These are phyloP conservation scores for Eutrema heterophyllum DNA, from an alignment of 345 rosid genomes.

Conservation along the genomic window DNA sequence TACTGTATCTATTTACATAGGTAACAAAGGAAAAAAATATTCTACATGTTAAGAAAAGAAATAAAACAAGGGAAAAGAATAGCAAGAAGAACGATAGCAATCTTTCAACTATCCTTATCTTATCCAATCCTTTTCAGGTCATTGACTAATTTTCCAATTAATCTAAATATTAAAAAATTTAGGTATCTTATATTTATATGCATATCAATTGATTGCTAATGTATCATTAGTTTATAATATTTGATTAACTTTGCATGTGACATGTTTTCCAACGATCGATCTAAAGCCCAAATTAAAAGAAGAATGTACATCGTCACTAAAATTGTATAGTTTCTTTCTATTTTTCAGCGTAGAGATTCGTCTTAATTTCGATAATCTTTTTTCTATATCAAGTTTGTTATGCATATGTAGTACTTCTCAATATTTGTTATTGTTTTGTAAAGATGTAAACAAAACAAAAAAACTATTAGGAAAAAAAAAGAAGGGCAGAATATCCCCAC, in stretches of 20 bases:
- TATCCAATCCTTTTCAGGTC: slow-evolving; percentile 20
- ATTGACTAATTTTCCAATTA: slow-evolving; percentile 19
- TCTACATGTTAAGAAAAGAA: not conserved
- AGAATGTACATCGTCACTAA: not conserved
- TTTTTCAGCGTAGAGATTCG: not conserved
- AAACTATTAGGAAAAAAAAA: no score
- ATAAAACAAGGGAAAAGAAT: not conserved
- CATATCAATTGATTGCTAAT: slow-evolving; percentile 1
- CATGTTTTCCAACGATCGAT: not conserved
- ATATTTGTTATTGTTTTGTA: not conserved
- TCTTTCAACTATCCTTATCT: slow-evolving; percentile 23
- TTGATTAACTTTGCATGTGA: slow-evolving; percentile 3
- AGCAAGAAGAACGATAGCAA: slow-evolving; percentile 3
- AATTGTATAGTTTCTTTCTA: not conserved
- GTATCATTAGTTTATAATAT: not conserved
- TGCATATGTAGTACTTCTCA: not conserved
- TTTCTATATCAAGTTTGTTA: not conserved
- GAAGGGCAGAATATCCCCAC: no score
- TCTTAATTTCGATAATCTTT: not conserved
- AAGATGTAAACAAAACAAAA: no score
- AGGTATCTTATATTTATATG: not conserved
- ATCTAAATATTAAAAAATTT: not conserved
- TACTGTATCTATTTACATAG: not conserved
- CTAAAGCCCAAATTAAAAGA: not conserved
- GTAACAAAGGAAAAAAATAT: not conserved